These are phyloP conservation scores for Aspergillus fumigatiaffinis DNA, from an alignment of 2,329 filamentous ascomycete genomes.

Conservation along the genomic window DNA sequence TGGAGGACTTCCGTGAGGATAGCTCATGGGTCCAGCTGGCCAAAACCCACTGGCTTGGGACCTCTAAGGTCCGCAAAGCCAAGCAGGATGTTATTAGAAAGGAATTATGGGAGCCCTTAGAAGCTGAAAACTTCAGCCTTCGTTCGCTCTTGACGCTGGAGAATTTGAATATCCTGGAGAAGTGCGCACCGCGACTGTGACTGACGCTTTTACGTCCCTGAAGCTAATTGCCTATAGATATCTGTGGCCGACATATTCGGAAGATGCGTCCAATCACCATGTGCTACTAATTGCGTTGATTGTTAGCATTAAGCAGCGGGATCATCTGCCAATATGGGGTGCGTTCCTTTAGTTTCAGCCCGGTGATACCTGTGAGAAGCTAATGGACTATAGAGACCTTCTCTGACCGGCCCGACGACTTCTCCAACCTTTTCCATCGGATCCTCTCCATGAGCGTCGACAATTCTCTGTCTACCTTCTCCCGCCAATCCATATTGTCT, in stretches of 20 bases:
- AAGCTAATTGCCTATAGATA: conserved; percentile 56
- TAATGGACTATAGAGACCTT: conserved; percentile 62
- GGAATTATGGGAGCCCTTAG: conserved; percentile 83
- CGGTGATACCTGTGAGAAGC: conserved; percentile 9
- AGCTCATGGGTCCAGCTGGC: conserved; percentile 64
- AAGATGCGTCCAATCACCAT: conserved; percentile 87
- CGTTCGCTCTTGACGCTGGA: conserved; percentile 79
- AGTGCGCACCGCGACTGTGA: conserved; percentile 43
- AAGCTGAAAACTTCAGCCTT: conserved; percentile 73
- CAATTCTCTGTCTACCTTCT: conserved; percentile 57
- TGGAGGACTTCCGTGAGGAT: conserved; percentile 41
- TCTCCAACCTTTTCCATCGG: conserved; percentile 84
- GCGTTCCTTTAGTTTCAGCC: conserved; percentile 3
- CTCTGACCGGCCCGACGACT: conserved; percentile 70
- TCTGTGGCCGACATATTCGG: conserved; percentile 88
- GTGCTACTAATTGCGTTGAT: conserved; percentile 82
- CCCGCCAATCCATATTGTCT: conserved; percentile 78
- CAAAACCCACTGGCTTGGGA: conserved; percentile 77
- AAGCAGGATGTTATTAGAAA: conserved; percentile 78
- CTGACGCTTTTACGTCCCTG: not conserved
- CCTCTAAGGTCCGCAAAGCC: conserved; percentile 67
- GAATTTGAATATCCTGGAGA: conserved; percentile 84
- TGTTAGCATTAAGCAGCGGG: conserved; percentile 80
- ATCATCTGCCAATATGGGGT: conserved; percentile 80
- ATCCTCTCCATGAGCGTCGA: conserved; percentile 83